Percentiles rank a stretch among this genome's conserved stretches.
Conservation (phyloP, 352 stramenopile genomes). For the Peronospora destructor region DNA sequence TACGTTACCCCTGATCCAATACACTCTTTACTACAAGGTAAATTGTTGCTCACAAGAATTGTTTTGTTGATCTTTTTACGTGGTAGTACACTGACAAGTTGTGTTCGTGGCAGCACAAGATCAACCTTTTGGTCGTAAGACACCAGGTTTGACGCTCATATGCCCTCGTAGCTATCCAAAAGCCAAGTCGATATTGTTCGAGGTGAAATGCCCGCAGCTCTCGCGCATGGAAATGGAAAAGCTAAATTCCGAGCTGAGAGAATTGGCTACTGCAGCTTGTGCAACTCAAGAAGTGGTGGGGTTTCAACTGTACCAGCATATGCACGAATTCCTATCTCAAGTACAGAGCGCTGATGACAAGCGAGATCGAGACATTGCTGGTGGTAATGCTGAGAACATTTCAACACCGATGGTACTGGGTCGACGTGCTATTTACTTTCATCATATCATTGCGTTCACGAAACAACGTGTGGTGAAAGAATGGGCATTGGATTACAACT, state of each 20-base stretch:
- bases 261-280: conserved; percentile 23
- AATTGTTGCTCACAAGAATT: neutral
- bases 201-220: conserved; percentile 46
- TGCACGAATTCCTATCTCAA: conserved; percentile 45
- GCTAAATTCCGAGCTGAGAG: conserved; percentile 32
- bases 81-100: too few relatives aligned
- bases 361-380: conserved; percentile 1
- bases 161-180: conserved; percentile 42
- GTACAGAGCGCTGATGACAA: conserved; percentile 3
- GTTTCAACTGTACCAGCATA: conserved; percentile 60
- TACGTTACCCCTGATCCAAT: conserved; percentile 20
- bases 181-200: conserved; percentile 26
- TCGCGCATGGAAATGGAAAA: conserved; percentile 32
- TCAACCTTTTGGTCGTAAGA: conserved; percentile 16
- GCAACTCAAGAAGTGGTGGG: conserved; percentile 36
- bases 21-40: conserved; percentile 45
- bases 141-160: conserved; percentile 41
- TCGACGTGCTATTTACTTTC: conserved; percentile 73
- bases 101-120: conserved; percentile 12
- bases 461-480: conserved; percentile 70
- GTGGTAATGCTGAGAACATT: neutral
- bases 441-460: conserved; percentile 72
- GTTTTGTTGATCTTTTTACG: neutral
- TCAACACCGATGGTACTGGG: conserved; percentile 29
- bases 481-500: conserved; percentile 63